Evolutionary conservation across 768 basidiomycete genomes (phyloP), one percentile per base, ranked within the genome.

Genomic region (Tulasnella sp.): DNA sequence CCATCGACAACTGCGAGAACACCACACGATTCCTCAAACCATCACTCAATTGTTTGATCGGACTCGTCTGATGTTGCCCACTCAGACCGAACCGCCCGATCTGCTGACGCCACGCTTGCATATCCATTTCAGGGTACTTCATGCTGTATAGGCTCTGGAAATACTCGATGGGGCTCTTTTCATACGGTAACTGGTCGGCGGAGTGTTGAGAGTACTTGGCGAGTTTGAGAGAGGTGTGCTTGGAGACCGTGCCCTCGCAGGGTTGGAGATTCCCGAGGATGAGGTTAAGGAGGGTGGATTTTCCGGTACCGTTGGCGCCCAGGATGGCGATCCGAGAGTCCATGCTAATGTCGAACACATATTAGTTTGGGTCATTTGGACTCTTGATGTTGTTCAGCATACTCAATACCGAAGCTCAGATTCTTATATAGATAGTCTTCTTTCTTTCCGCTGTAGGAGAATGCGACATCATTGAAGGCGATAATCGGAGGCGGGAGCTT

Each of bases 181-280:
- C 85, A 72, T 96, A 99, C 24, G 96, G 96, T 9, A 99, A 82
- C 72, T 99, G 96, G 73, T 99, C 96, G 27, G 96, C 94, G 56
- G 87, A 90, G 76, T 99, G 96, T 75, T 99, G 96, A 4, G 88
- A 92, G 78, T 99, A 99, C 73, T 98, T 99, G 65, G 93, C 89
- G 61, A 99, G 82, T 73, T 99, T 99, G 66, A 99, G 80, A 19
- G 77, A 78, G 44, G 85, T 76, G 71, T 99, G 96, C 68, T 90
- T 90, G 51, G 87, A 88, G 65, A 99, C 71, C 41, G 89, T 91
- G 52, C 96, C 96, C 70, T 86, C 80, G 64, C 73, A 74, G 1
- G 95, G 92, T 60, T 86, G 85, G 41, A 94, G 78, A 9, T 69
- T 78, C 60, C 87, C 78, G 21, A 87, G 98, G 74, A 99, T 88